Percentiles rank a stretch among this genome's conserved stretches.
Conservation (phyloP, 2,329 filamentous ascomycete species). For the Colletotrichum zoysiae region DNA sequence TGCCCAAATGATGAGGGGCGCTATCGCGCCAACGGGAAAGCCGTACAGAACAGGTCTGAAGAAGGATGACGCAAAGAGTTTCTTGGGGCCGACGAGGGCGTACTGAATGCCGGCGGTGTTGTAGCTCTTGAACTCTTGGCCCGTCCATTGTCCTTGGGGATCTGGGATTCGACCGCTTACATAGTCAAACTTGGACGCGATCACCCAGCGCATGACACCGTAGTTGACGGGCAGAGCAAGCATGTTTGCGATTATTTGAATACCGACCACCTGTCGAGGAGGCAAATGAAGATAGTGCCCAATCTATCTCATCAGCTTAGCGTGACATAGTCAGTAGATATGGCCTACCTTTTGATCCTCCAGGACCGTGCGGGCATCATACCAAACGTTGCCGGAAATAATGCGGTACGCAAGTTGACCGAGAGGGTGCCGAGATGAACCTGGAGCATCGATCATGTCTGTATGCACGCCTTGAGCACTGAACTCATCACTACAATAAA, state of each 20-base stretch:
- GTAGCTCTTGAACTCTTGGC: slow-evolving; percentile 63
- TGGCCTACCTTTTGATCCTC: slow-evolving; percentile 58
- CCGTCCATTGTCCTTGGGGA: slow-evolving; percentile 72
- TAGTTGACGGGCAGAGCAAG: slow-evolving; percentile 65
- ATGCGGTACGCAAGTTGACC: slow-evolving; percentile 70
- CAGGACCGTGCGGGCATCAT: slow-evolving; percentile 67
- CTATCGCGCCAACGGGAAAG: slow-evolving; percentile 63
- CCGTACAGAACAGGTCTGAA: slow-evolving; percentile 64
- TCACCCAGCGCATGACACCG: slow-evolving; percentile 70
- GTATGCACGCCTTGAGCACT: slow-evolving; percentile 44
- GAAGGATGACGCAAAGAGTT: slow-evolving; percentile 61
- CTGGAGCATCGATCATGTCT: slow-evolving; percentile 38
- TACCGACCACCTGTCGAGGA: slow-evolving; percentile 67
- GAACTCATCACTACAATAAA: slow-evolving; percentile 61
- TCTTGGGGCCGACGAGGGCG: slow-evolving; percentile 62
- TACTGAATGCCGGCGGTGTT: slow-evolving; percentile 71
- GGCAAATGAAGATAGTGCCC: slow-evolving; percentile 74
- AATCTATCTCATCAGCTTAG: slow-evolving; percentile 58
- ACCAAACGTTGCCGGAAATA: slow-evolving; percentile 74
- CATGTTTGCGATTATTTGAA: slow-evolving; percentile 48
- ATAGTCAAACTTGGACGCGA: slow-evolving; percentile 68
- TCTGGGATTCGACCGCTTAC: slow-evolving; percentile 64
- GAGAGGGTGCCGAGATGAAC: slow-evolving; percentile 52
- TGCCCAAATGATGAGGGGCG: slow-evolving; percentile 61
- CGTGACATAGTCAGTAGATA: too few relatives aligned